Base-by-base conservation (phyloP, 2,329 filamentous ascomycete genomes). In the Fusarium sp. region DNA sequence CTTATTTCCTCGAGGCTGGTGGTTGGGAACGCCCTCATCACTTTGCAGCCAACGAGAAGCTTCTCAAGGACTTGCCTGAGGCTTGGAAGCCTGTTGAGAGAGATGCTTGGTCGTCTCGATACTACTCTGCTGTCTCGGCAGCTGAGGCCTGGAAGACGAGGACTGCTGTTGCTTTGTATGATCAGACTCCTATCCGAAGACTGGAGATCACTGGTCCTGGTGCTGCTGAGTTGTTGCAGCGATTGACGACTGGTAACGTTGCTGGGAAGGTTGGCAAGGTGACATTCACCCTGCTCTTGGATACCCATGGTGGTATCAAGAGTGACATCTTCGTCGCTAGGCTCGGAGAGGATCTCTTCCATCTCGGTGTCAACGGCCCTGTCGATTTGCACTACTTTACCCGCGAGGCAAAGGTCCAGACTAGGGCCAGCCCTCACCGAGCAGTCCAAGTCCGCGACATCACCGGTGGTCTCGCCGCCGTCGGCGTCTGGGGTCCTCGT, bases 61-160 rank as follows among this genome's bases (percentile, higher is more conserved):
- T 91, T 4, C 74, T 91, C 4, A 79, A 83, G 10, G 79, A 83
- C 1, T 77, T 91, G 7, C 89, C 90, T 0, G 73, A 81, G 0
- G 81, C 84, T 45, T 91, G 89, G 89, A 81, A 81, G 64, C 87
- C 89, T 0, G 81, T 85, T 1, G 84, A 86, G 41, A 84, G 89
- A 15, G 89, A 91, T 75, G 78, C 84, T 1, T 91, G 89, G 89
- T 88, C 89, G 2, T 80, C 85, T 0, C 80, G 81, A 29, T 89
- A 85, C 67, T 87, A 90, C 76, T 91, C 88, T 0, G 86, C 88
- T 0, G 86, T 91, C 41, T 84, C 85, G 1, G 88, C 88, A 0
- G 89, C 82, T 2, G 89, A 91, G 76, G 89, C 89, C 0, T 91
- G 88, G 88, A 91, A 89, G 81, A 91, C 89, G 4, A 84, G 90